A percentile compares a stretch with the other conserved stretches of the same genome.
phyloP scores from a whole-genome alignment of 2,329 filamentous ascomycete species.

The Teratosphaeria destructans region DNA sequence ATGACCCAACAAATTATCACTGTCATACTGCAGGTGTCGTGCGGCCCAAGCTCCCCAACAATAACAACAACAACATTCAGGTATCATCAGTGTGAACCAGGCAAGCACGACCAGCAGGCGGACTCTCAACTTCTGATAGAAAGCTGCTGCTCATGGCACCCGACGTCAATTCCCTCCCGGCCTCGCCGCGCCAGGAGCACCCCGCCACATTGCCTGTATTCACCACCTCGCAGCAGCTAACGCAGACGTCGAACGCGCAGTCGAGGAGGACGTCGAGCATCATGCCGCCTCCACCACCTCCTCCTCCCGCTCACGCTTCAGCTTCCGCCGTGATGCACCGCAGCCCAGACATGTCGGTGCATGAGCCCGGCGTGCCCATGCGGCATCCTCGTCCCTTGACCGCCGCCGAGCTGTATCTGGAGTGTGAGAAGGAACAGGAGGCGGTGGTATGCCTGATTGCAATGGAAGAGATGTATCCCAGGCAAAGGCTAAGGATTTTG shows the following conservation, averaged over 20 bases:
- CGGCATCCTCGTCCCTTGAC: slow-evolving; percentile 82
- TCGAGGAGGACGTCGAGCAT: slow-evolving; percentile 13
- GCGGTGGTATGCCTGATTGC: slow-evolving; percentile 57
- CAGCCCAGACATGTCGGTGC: slow-evolving; percentile 9
- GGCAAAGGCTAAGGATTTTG: neutral
- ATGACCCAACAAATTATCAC: neutral
- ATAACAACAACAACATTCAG: neutral
- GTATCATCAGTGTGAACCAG: neutral
- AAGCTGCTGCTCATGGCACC: slow-evolving; percentile 32
- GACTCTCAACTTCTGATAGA: neutral
- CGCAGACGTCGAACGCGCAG: slow-evolving; percentile 5
- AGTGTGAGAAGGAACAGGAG: slow-evolving; percentile 92
- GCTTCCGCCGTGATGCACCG: neutral
- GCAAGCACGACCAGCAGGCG: neutral
- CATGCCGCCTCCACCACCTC: slow-evolving; percentile 6
- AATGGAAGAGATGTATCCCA: neutral
- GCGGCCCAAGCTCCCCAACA: neutral
- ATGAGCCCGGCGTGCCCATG: slow-evolving; percentile 43
- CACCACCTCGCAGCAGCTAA: neutral
- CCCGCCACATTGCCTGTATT: slow-evolving; percentile 16
- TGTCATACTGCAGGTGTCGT: neutral
- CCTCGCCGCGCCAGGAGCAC: slow-evolving; percentile 25
- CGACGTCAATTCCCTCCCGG: slow-evolving; percentile 37
- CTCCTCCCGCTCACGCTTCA: neutral
- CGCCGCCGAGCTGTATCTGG: slow-evolving; percentile 74